Evolutionary conservation across 164 flowering plant genomes (phyloP), one percentile per base, ranked within the genome.

Genomic region (Protea cynaroides): DNA sequence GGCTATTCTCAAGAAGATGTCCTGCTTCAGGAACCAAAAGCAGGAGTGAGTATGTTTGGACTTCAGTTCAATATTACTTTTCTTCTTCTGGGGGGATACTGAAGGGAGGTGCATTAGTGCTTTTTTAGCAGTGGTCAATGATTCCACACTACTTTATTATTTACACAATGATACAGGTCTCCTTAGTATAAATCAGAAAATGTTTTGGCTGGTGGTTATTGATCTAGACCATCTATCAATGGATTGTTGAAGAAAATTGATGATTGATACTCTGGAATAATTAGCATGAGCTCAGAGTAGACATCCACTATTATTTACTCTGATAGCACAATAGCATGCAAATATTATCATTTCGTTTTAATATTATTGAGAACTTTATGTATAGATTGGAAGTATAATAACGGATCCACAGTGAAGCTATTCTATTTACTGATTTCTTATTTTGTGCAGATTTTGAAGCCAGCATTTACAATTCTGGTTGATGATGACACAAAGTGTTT

Each of bases 21-120:
- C 65, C 92, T 94, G 37, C 81, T 91, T 70, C 98, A 91, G 63
- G 96, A 94, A 78, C 97, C 98, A 21, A 91, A 91, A 81, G 97
- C 98, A 57, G 98, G 95, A 66, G 98, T 94, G 76, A 82, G 92
- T 80, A 60, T 69, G 15, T 59, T 52, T 61, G 56, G 50, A 64
- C 24, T 70, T 69, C 14, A 52, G 3, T 8, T 38, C 24, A 19
- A 34, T 24, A 22, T 59, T 59, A 21, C 17, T 57, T 10, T 44
- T 56, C 9, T 25, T 25, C 46, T 8, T 12, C 14, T 40, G 5
- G 34, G 2, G 34, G 34, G 5, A 29, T 29, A 10, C 4, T 12
- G 8, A 9, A 40, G 46, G 46, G 46, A 4, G 46, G 46, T 9
- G 46, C 14, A 12, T 40, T 40, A 40, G 46, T 40, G 46, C 46